Evolutionary conservation across 176 grass and related monocot genomes (phyloP).

Genomic region (Musa acuminata): DNA sequence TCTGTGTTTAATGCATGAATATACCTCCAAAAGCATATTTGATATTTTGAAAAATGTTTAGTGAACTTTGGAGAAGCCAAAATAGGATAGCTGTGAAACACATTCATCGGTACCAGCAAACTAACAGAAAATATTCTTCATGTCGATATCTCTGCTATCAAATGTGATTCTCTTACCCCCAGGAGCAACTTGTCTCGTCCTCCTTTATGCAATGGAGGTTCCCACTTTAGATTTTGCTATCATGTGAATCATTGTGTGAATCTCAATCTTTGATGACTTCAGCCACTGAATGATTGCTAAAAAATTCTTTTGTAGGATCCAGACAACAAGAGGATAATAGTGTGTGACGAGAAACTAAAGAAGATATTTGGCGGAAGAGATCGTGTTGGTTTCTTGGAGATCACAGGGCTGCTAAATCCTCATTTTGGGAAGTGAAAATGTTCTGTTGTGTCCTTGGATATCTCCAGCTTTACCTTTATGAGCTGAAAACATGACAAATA

Average conservation of each 20-base stretch:
- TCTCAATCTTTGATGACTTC: neutral
- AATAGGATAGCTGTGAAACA: neutral
- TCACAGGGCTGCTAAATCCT: slow-evolving; percentile 26
- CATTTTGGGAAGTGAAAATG: slow-evolving; percentile 20
- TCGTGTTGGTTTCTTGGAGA: slow-evolving; percentile 24
- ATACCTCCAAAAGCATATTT: neutral
- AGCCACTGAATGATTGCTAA: neutral
- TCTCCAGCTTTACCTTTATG: neutral
- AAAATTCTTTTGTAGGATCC: slow-evolving; percentile 13
- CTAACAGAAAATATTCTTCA: neutral
- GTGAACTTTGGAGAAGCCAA: neutral
- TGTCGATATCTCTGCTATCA: neutral
- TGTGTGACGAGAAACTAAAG: slow-evolving; percentile 23
- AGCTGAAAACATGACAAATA: neutral
- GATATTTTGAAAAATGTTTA: neutral
- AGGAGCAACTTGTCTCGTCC: neutral
- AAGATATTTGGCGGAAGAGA: slow-evolving; percentile 26
- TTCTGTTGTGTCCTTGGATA: neutral
- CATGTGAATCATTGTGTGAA: neutral
- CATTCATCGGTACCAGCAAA: neutral
- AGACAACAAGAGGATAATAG: slow-evolving; percentile 17
- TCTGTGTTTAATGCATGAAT: neutral
- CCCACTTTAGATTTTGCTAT: neutral
- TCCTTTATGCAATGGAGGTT: neutral
- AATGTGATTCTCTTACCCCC: neutral